Evolutionary conservation across 352 stramenopile species (phyloP), one percentile per base, ranked within the genome.

Genomic region (Phytophthora pinifolia): DNA sequence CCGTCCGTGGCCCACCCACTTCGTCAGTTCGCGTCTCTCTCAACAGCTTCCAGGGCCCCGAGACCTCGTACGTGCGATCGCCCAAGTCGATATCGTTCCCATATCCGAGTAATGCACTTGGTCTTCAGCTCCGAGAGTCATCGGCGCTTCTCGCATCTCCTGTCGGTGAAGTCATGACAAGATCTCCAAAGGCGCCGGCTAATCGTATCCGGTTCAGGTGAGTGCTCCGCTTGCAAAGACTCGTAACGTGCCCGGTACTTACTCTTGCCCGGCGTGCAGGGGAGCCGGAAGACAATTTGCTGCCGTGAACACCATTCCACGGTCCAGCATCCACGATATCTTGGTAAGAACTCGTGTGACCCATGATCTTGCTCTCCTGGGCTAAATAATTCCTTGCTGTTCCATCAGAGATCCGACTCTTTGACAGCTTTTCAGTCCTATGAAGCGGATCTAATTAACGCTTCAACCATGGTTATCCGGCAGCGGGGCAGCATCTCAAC

Each of bases 231-330:
- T 50, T 41, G 17, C 34, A 25, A 38, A 33, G 17, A 41, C 6
- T 30, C 9, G 5, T 22, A 6, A 15, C 17, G 22, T 37, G 25
- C 20, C 18, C 36, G 20, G 44, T 29, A 29, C 39, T 60, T 46
- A 51, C 14, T 22, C 41, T 34, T 34, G 35, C 44, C n/a, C 30
- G 17, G 7, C 8, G 44, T 38, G 17, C 32, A 83, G 71, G 52
- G 76, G 79, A 17, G 73, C 59, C 42, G 77, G 79, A 2, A 70
- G 69, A 17, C 79, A 89, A 54, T 89, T 84, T 36, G 57, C 74
- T 27, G 75, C 63, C 1, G 65, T 89, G 3, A 79, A 57, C 18
- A 62, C 37, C n/a, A 45, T 70, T 10, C 51, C 74, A n/a, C 69
- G 58, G 34, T 29, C 38, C 8, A 63, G 41, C n/a, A 47, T 75